Evolutionary conservation across 768 basidiomycete genomes (phyloP), one percentile per base, ranked within the genome.

Genomic region (Termitomyces titanicus): DNA sequence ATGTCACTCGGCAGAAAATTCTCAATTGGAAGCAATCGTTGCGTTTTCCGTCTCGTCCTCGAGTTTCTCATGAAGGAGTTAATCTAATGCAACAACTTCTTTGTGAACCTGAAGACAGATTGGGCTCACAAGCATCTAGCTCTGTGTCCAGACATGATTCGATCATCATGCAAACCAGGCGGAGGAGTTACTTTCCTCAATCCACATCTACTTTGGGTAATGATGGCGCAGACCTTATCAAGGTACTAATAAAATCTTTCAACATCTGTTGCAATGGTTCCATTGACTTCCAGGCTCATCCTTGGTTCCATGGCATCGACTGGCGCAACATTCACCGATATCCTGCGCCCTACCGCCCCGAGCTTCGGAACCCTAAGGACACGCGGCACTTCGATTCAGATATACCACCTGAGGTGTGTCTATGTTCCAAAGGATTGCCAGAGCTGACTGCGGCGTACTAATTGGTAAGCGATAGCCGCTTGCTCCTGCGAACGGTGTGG

Each of bases 1-100:
- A 96, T 72, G 84, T 93, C 66, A 98, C 95, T 52, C 82, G 95
- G 57, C 93, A 97, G 76, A 98, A 96, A 78, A 98, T 98, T 70
- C 76, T 98, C 64, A 94, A 94, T 74, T 98, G 95, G 94, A 86
- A 86, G 59, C 86, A 88, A 68, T 82, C 88, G 24, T 79, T 98
- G 61, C 86, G 88, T 56, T 98, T 98, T 72, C 94, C 95, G 5
- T 71, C 75, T 25, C 82, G 85, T 58, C 94, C 94, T 56, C 83
- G 79, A 55, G 87, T 95, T 54, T 94, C 94, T 48, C 84, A 85
- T 67, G 92, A 93, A 72, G 94, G 88, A 49, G 80, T 92, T 58
- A 87, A 87, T 73, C 76, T 98, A 64, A 91, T 98, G 82, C 82
- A 88, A 64, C 85, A 85, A 61, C 79, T 98, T 24, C 83, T 98